Conservation (phyloP, 768 basidiomycete genomes). For the Suillus luteus region DNA sequence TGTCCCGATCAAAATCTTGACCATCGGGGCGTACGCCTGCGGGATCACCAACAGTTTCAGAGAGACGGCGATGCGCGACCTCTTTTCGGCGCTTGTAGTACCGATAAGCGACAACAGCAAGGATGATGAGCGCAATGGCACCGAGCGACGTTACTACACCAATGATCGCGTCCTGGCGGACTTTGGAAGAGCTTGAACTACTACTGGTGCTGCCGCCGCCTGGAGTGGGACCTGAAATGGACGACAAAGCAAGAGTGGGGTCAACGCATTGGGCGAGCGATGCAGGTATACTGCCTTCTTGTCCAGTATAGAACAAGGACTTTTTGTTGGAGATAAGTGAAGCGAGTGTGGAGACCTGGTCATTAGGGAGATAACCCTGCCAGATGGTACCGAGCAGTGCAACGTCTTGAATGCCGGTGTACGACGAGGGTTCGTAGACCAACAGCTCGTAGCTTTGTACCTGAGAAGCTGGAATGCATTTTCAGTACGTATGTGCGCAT, state of each 20-base stretch:
- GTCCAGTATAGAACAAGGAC: conserved; percentile 66
- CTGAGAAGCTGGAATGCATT: conserved; percentile 29
- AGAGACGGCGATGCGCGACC: conserved; percentile 70
- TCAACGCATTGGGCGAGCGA: conserved; percentile 71
- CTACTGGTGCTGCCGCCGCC: conserved; percentile 24
- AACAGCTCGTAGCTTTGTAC: conserved; percentile 61
- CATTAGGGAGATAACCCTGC: conserved; percentile 65
- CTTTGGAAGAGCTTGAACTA: conserved; percentile 32
- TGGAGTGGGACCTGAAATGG: conserved; percentile 42
- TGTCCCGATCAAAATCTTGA: conserved; percentile 78
- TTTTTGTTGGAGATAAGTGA: conserved; percentile 60
- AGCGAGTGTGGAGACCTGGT: conserved; percentile 59
- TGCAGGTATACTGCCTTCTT: conserved; percentile 44
- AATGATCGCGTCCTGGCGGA: conserved; percentile 83
- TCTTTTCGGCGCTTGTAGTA: conserved; percentile 67
- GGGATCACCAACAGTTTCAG: conserved; percentile 43
- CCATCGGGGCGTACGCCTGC: conserved; percentile 58
- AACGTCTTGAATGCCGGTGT: conserved; percentile 49
- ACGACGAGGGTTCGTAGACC: conserved; percentile 66
- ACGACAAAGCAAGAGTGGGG: conserved; percentile 60
- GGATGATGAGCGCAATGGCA: conserved; percentile 69
- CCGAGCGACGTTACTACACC: conserved; percentile 87
- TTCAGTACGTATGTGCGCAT: conserved; percentile 33
- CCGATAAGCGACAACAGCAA: conserved; percentile 71
- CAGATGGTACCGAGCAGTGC: conserved; percentile 64